Conservation (phyloP, 2,329 filamentous ascomycete genomes). For the Trichoderma guizhouense region DNA sequence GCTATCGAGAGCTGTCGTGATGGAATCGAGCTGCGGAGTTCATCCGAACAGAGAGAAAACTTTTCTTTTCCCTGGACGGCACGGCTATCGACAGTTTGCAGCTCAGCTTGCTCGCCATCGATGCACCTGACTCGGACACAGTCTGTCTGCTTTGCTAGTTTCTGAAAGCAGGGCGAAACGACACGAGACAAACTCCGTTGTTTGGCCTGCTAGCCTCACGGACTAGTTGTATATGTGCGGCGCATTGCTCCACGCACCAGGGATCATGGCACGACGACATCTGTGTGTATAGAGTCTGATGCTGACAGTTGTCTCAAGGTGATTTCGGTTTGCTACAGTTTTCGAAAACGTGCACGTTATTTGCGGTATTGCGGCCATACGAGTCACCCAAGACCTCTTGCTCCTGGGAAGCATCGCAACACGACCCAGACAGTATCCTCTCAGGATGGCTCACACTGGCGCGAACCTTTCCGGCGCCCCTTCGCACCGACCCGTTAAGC, state of each 20-base stretch:
- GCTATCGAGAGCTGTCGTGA: not conserved
- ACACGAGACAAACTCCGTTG: conserved; percentile 1
- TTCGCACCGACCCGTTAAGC: not conserved
- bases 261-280: conserved; percentile 3
- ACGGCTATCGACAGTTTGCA: not conserved
- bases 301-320: conserved; percentile 1
- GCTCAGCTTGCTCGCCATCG: not conserved
- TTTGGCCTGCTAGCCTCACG: not conserved
- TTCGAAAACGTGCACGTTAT: not conserved
- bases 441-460: not conserved
- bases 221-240: not conserved
- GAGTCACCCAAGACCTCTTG: not conserved
- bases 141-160: not conserved
- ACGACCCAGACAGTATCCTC: not conserved
- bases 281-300: not conserved
- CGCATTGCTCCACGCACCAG: conserved; percentile 7
- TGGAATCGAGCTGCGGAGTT: not conserved
- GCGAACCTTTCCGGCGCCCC: not conserved
- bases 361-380: not conserved
- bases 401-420: not conserved
- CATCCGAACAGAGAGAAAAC: not conserved
- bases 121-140: not conserved
- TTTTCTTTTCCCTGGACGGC: not conserved
- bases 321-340: not conserved
- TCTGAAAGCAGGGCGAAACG: not conserved